phyloP scores from a whole-genome alignment of 2,329 filamentous ascomycete species.

The Fusarium napiforme region DNA sequence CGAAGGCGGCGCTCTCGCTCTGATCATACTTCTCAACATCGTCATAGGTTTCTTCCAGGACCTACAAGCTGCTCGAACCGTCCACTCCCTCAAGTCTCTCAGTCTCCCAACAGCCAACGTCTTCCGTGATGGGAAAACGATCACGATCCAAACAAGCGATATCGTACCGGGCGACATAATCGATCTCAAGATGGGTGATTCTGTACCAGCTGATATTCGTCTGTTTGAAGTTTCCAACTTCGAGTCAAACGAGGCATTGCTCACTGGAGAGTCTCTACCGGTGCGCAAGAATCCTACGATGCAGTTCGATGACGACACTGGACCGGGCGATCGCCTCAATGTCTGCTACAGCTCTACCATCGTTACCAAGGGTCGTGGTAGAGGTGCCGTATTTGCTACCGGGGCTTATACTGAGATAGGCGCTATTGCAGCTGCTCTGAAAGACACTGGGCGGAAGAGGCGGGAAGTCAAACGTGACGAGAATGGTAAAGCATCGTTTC shows the following conservation, averaged over 20 bases:
- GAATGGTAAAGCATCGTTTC: slow-evolving; percentile 51
- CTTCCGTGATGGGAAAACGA: slow-evolving; percentile 30
- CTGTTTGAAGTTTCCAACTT: slow-evolving; percentile 29
- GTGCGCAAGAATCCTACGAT: slow-evolving; percentile 62
- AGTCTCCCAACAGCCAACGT: slow-evolving; percentile 42
- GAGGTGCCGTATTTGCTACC: slow-evolving; percentile 70
- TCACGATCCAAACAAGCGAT: slow-evolving; percentile 23
- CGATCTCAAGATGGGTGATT: slow-evolving; percentile 65
- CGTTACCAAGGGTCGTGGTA: slow-evolving; percentile 69
- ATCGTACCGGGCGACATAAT: slow-evolving; percentile 64
- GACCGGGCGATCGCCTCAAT: slow-evolving; percentile 67
- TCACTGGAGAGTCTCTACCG: slow-evolving; percentile 59
- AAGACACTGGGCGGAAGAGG: slow-evolving; percentile 47
- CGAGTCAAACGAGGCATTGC: slow-evolving; percentile 30
- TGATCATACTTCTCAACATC: slow-evolving; percentile 68
- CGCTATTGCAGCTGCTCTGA: slow-evolving; percentile 64
- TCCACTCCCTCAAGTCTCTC: slow-evolving; percentile 57
- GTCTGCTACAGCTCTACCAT: slow-evolving; percentile 72
- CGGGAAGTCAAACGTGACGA: slow-evolving; percentile 55
- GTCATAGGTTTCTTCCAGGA: slow-evolving; percentile 61
- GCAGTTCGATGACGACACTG: slow-evolving; percentile 54
- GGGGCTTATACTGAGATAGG: slow-evolving; percentile 72
- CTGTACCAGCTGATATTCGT: slow-evolving; percentile 69
- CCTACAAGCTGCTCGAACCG: slow-evolving; percentile 59
- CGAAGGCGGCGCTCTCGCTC: slow-evolving; percentile 67